Evolutionary conservation across 2,329 filamentous ascomycete species (phyloP).

Genomic region (Rhexocercosporidium sp.): DNA sequence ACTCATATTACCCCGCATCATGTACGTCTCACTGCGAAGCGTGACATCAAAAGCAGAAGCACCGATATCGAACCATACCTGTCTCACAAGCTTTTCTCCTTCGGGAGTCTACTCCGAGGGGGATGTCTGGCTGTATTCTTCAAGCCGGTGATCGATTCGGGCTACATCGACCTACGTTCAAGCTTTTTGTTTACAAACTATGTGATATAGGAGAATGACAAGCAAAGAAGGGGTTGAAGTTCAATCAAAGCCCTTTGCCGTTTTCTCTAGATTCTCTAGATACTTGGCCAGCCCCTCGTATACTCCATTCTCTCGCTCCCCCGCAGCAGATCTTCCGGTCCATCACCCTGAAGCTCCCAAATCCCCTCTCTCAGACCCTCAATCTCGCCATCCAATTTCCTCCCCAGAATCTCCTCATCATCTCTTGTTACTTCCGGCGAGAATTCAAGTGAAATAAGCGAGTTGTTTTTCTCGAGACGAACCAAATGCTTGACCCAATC

Average conservation of each 20-base stretch:
- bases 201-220: too few species aligned
- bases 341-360: slow-evolving; percentile 1
- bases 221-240: not conserved
- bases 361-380: not conserved
- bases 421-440: not conserved
- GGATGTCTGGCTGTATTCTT: not conserved
- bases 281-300: not conserved
- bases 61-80: too few species aligned
- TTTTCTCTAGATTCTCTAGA: not conserved
- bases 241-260: not conserved
- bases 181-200: too few species aligned
- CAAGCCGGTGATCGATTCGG: too few species aligned
- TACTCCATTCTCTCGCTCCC: slow-evolving; percentile 7
- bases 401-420: not conserved
- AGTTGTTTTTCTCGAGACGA: not conserved
- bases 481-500: not conserved
- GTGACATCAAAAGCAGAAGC: not conserved
- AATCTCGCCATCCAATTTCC: not conserved
- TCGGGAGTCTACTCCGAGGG: too few species aligned
- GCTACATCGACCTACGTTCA: too few species aligned
- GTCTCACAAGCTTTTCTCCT: too few species aligned
- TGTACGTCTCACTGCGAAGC: not conserved
- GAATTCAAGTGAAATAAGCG: not conserved
- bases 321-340: not conserved
- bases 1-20: not conserved